Conservation (phyloP, 78 protist species). For the Bigelowiella natans region DNA sequence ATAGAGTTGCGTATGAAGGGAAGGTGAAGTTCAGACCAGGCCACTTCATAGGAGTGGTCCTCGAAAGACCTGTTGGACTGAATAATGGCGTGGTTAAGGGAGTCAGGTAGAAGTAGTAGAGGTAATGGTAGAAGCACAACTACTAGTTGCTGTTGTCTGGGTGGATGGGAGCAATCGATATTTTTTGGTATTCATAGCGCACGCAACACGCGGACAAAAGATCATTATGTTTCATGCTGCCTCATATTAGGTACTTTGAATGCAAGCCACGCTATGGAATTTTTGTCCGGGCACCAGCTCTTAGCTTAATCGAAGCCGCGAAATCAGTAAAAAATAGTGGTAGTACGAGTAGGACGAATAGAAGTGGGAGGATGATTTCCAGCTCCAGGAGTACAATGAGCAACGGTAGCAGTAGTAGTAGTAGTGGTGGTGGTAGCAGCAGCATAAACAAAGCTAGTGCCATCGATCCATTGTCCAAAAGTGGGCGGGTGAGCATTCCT, state of each 20-base stretch:
- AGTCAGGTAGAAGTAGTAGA: neutral
- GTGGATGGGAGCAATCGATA: neutral
- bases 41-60: neutral
- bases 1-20: neutral
- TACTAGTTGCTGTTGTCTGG: neutral
- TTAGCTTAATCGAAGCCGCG: neutral
- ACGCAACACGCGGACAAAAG: too few species aligned
- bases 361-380: too few species aligned
- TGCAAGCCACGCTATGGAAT: neutral
- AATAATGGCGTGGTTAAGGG: neutral
- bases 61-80: neutral
- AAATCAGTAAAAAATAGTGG: too few species aligned
- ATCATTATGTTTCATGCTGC: too few species aligned
- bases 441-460: too few species aligned
- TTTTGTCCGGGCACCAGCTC: neutral
- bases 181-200: neutral
- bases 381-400: too few species aligned
- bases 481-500: too few species aligned
- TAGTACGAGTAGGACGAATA: too few species aligned
- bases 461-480: too few species aligned
- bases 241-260: neutral
- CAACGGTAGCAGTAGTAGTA: too few species aligned
- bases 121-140: neutral
- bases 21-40: neutral
- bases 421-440: too few species aligned